A percentile compares a stretch with the other conserved stretches of the same genome.
Evolutionary conservation across 169 alveolate species (phyloP).

Genomic region (Plasmodium cynomolgi): DNA sequence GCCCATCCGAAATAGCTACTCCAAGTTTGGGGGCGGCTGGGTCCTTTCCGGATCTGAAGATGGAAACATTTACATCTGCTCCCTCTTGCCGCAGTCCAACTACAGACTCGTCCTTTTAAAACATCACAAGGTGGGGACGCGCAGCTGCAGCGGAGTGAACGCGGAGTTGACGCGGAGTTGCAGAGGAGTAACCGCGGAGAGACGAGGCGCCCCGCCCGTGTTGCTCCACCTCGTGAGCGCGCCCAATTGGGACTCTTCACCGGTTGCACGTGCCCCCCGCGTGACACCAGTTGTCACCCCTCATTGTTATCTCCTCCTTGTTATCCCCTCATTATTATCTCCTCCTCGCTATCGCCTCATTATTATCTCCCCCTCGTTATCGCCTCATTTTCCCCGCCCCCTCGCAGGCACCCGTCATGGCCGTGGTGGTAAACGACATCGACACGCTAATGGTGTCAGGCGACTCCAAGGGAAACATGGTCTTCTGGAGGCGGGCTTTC

Average conservation of each 20-base stretch:
- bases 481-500: conserved; percentile 86
- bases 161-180: not conserved
- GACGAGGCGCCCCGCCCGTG: not conserved
- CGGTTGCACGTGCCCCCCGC: too few species aligned
- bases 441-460: conserved; percentile 88
- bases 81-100: conserved; percentile 75
- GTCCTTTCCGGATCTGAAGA: conserved; percentile 86
- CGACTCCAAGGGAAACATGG: conserved; percentile 89
- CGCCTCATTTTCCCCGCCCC: conserved; percentile 49
- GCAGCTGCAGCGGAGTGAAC: not conserved
- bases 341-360: too few species aligned
- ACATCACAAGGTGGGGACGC: conserved; percentile 76
- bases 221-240: too few species aligned
- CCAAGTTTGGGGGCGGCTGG: conserved; percentile 88
- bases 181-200: not conserved
- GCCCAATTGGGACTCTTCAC: too few species aligned
- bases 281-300: conserved; percentile 37
- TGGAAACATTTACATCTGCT: conserved; percentile 81
- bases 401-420: conserved; percentile 87
- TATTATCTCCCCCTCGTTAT: too few species aligned
- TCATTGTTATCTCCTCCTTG: too few species aligned
- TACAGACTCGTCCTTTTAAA: conserved; percentile 37
- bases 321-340: too few species aligned
- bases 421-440: conserved; percentile 87
- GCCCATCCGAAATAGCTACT: conserved; percentile 82